Conservation (phyloP, 768 basidiomycete genomes). For the Leccinellum luteum region DNA sequence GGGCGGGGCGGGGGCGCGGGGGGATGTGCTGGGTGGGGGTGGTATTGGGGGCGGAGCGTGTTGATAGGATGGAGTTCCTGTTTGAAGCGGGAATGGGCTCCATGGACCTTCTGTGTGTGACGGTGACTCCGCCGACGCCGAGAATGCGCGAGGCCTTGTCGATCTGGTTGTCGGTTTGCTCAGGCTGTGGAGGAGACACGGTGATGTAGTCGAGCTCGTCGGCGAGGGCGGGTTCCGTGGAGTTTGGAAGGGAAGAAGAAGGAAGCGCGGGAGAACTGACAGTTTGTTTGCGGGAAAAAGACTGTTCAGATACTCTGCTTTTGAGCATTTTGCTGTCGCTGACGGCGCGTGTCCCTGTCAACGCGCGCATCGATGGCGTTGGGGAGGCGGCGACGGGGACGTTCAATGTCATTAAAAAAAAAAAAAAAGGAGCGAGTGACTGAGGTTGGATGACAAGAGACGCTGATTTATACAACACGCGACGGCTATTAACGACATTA, state of each 20-base stretch:
- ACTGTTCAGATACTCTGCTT: conserved; percentile 50
- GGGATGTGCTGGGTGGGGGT: conserved; percentile 62
- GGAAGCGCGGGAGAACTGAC: conserved; percentile 12
- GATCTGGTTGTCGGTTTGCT: conserved; percentile 36
- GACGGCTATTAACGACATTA: neutral
- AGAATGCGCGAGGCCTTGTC: conserved; percentile 81
- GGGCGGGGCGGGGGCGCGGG: too few species aligned
- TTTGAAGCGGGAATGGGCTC: conserved; percentile 79
- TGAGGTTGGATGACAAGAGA: neutral
- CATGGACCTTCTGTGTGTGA: conserved; percentile 68
- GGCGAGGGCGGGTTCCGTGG: conserved; percentile 40
- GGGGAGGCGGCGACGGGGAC: conserved; percentile 33
- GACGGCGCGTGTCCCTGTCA: neutral
- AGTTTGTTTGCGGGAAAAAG: conserved; percentile 26
- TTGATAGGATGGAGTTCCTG: conserved; percentile 76
- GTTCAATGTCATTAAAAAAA: neutral
- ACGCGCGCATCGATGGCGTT: neutral
- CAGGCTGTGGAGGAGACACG: conserved; percentile 31
- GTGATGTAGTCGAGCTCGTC: conserved; percentile 78
- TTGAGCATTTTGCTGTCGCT: conserved; percentile 41
- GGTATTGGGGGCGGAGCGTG: conserved; percentile 41
- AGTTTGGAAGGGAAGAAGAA: conserved; percentile 13
- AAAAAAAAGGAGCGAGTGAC: neutral
- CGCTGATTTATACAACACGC: neutral
- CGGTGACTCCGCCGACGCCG: conserved; percentile 45